Evolutionary conservation across 768 basidiomycete genomes (phyloP), one percentile per base, ranked within the genome.

Genomic region (Hypsizygus marmoreus): DNA sequence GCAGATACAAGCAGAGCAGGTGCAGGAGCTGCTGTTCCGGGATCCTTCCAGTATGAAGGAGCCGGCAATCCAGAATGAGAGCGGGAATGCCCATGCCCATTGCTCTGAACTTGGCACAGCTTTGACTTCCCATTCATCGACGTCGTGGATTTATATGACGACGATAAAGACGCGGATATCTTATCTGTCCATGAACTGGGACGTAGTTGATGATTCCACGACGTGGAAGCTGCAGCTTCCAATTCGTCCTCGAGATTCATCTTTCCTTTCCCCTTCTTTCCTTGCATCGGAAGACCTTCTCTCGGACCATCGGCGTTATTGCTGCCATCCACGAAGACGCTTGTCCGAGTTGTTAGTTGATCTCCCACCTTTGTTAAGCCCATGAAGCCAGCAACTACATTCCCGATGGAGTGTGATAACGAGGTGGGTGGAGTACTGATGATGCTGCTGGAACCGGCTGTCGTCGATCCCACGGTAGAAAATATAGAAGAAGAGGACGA

Each of bases 381-480:
- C 43, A 74, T 57, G 38, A 76, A 66, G 7, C 71, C 71, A 34
- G 68, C 65, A 30, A 74, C 67, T 16, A 59, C 71, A 45, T 72
- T 73, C 13, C 74, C 74, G 9, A 80, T 65, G 4, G 65, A 81
- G 58, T 70, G 72, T 25, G 67, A 78, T 44, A 72, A 63, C 4
- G 81, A 81, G 13, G 81, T 83, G 10, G 79, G 80, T 4, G 81
- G 81, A 8, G 79, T 82, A 57, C 79, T 81, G 48, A 74, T 64
- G 12, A 70, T 64, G 47, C 74, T 76, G 48, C 67, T 68, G 6
- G 74, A 70, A 9, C 67, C 69, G 31, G 64, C 62, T 17, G 64
- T 60, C 14, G 69, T 65, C 5, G 68, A 70, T 1, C 56, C 68
- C 39, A 66, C 52, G 13, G 69, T 70, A 11, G 76, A 79, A 9